Conservation (phyloP, 108 stramenopile genomes). For the Cyclotella atomus region DNA sequence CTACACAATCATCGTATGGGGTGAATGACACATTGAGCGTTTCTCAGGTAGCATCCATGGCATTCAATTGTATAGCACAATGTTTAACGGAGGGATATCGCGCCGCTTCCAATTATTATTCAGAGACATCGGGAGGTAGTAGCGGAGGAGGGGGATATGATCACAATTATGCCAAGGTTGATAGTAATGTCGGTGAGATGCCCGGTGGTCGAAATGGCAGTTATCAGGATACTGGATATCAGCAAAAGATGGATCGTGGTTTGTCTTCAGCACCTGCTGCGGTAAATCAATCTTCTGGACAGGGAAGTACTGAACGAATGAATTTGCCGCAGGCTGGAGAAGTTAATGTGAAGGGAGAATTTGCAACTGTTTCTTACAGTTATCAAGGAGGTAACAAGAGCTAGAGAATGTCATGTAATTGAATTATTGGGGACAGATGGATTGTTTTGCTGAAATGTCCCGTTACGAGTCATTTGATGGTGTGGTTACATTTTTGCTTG, state of each 20-base stretch:
- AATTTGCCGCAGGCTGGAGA: background rate
- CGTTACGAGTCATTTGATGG: background rate
- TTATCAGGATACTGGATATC: background rate
- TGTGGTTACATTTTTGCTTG: too few relatives aligned
- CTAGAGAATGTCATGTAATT: too few relatives aligned
- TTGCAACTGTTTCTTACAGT: slow-evolving; percentile 10
- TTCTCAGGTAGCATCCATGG: slow-evolving; percentile 28
- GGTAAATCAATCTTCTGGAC: background rate
- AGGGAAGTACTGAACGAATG: background rate
- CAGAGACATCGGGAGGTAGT: background rate
- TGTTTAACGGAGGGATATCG: slow-evolving; percentile 44
- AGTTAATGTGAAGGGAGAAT: slow-evolving; percentile 2
- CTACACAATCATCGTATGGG: background rate
- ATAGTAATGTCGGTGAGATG: background rate
- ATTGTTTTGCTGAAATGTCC: background rate
- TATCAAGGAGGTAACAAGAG: slow-evolving; percentile 24
- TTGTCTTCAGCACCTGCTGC: too few relatives aligned
- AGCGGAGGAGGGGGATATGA: background rate
- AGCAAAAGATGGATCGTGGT: slow-evolving; percentile 12
- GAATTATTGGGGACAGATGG: too few relatives aligned
- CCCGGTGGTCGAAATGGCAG: background rate
- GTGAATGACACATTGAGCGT: slow-evolving; percentile 16
- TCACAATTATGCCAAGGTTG: background rate
- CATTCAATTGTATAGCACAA: slow-evolving; percentile 29
- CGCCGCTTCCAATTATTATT: slow-evolving; percentile 36